phyloP scores from a whole-genome alignment of 1,284 basidiomycete genomes.

The Apiotrichum mycotoxinovorans region DNA sequence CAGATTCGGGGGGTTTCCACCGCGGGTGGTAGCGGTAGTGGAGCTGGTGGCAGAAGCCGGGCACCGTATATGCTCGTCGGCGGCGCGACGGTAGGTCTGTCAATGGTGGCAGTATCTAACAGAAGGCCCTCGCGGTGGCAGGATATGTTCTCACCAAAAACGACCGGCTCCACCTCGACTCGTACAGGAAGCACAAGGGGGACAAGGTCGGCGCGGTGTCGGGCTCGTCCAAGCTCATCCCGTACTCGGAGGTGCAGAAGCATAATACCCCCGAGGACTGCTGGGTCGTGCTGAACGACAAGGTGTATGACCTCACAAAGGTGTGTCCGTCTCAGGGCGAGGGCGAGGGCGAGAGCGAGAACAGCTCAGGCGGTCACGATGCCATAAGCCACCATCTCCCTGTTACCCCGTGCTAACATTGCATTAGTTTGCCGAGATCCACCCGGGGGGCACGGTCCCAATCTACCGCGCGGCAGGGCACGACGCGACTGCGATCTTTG shows the following conservation, averaged over 20 bases:
- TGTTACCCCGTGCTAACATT: too few species aligned
- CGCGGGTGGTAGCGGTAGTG: too few species aligned
- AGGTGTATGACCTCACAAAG: conserved; percentile 48
- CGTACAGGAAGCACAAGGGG: neutral
- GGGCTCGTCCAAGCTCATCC: conserved; percentile 27
- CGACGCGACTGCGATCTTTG: conserved; percentile 44
- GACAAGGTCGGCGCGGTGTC: neutral
- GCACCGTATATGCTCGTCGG: too few species aligned
- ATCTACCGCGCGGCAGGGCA: conserved; percentile 44
- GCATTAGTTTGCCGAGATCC: conserved; percentile 39
- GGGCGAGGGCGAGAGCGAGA: too few species aligned
- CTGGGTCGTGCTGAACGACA: conserved; percentile 48
- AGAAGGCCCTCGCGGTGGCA: neutral
- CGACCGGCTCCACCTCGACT: neutral
- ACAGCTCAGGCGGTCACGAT: too few species aligned
- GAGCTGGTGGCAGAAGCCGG: too few species aligned
- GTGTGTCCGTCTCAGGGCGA: too few species aligned
- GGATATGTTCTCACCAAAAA: neutral
- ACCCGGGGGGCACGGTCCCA: conserved; percentile 43
- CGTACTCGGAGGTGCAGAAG: conserved; percentile 41
- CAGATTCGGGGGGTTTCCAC: too few species aligned
- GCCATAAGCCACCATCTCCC: too few species aligned
- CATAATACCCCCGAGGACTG: conserved; percentile 42
- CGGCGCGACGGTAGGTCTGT: too few species aligned
- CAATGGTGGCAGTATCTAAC: neutral